These are phyloP conservation scores for Mortierella claussenii DNA, from an alignment of 192 early-diverging fungal species.

Conservation along the genomic window DNA sequence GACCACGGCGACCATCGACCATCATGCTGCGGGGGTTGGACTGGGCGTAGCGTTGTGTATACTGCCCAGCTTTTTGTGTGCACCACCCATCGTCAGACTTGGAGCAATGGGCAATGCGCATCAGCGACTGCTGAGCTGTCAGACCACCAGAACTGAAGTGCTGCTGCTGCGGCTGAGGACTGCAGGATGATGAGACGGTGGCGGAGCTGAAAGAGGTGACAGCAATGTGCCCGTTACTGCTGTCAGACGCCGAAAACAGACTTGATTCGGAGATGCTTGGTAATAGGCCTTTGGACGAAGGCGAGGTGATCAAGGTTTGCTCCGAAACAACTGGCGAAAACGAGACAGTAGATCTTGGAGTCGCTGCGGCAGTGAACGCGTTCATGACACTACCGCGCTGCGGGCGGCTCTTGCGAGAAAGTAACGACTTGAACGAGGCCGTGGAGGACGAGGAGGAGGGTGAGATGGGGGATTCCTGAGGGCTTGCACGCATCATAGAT, in stretches of 20 bases:
- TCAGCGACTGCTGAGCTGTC: slow-evolving; percentile 39
- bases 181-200: not conserved
- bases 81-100: slow-evolving; percentile 38
- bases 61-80: slow-evolving; percentile 37
- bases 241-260: not conserved
- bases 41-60: slow-evolving; percentile 25
- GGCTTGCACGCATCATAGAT: slow-evolving; percentile 7
- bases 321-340: slow-evolving; percentile 23
- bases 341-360: slow-evolving; percentile 18
- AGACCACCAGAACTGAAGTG: slow-evolving; percentile 2
- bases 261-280: slow-evolving; percentile 32
- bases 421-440: slow-evolving; percentile 16
- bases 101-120: slow-evolving; percentile 35
- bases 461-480: slow-evolving; percentile 11
- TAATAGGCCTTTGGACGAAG: slow-evolving; percentile 4
- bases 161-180: slow-evolving; percentile 6
- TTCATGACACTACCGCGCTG: slow-evolving; percentile 1
- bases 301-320: slow-evolving; percentile 2
- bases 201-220: not conserved
- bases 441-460: slow-evolving; percentile 1
- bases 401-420: slow-evolving; percentile 3
- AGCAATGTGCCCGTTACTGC: slow-evolving; percentile 2
- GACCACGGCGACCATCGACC: slow-evolving; percentile 30
- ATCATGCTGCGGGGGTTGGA: slow-evolving; percentile 12
- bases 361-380: not conserved